Evolutionary conservation across 768 basidiomycete species (phyloP).

Genomic region (Hortiboletus campestris): DNA sequence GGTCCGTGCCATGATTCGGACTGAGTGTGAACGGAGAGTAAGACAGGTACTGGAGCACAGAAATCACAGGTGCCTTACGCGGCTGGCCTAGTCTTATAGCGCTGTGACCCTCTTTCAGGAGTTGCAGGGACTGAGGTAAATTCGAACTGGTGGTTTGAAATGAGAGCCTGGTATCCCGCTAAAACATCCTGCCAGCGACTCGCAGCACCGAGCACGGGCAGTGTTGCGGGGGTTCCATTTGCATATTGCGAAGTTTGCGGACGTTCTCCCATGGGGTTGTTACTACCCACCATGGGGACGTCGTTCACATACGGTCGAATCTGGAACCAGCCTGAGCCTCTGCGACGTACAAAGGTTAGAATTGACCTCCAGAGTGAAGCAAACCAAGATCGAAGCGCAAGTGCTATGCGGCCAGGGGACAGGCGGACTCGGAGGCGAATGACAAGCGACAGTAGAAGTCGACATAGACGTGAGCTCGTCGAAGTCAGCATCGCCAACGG

Average conservation of each 20-base stretch:
- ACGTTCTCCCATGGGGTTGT: not conserved
- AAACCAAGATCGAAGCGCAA: not conserved
- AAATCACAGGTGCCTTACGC: not conserved
- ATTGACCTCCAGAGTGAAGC: conserved; percentile 8
- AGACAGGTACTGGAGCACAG: not conserved
- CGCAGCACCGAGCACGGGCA: not conserved
- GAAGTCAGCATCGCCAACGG: not conserved
- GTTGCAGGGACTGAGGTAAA: not conserved
- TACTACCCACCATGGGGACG: not conserved
- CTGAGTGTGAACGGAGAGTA: not conserved
- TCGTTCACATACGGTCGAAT: not conserved
- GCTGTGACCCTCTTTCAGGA: conserved; percentile 10
- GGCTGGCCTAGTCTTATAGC: conserved; percentile 4
- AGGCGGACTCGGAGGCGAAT: not conserved
- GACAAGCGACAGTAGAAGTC: conserved; percentile 4
- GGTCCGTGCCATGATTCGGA: not conserved
- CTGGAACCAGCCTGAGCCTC: not conserved
- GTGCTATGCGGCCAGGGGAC: not conserved
- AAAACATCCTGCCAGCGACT: not conserved
- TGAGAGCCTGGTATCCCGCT: not conserved
- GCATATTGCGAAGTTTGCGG: not conserved
- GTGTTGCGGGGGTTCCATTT: conserved; percentile 1
- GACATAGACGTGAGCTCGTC: not conserved
- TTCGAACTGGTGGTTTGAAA: not conserved
- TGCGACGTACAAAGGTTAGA: not conserved